phyloP scores from a whole-genome alignment of 495 filamentous ascomycete species.

The Annulohypoxylon nitens region DNA sequence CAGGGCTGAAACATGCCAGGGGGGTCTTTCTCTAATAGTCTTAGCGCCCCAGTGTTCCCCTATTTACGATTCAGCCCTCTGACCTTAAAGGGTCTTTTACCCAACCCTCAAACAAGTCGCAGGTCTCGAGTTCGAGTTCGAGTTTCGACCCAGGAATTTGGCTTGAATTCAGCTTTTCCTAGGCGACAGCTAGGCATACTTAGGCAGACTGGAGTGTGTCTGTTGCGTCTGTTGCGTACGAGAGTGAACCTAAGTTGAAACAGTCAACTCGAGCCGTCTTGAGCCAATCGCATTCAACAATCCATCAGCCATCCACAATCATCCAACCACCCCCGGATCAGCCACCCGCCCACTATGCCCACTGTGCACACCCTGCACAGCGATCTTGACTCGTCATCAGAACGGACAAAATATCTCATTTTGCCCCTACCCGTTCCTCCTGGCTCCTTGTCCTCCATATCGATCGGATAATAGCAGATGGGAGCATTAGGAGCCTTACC shows the following conservation, averaged over 20 bases:
- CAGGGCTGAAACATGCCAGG: slow-evolving; percentile 32
- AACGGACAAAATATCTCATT: slow-evolving; percentile 10
- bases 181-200: neutral
- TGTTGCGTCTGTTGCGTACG: neutral
- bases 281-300: slow-evolving; percentile 22
- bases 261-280: slow-evolving; percentile 11
- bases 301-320: neutral
- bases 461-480: slow-evolving; percentile 8
- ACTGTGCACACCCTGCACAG: slow-evolving; percentile 5
- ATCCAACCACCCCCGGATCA: slow-evolving; percentile 1
- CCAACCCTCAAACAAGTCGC: slow-evolving; percentile 27
- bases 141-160: slow-evolving; percentile 24
- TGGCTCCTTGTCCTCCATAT: neutral
- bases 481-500: slow-evolving; percentile 6
- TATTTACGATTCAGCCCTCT: slow-evolving; percentile 2
- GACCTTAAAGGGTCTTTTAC: slow-evolving; percentile 15
- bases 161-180: neutral
- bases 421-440: slow-evolving; percentile 15
- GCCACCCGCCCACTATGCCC: neutral
- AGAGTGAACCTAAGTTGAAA: slow-evolving; percentile 26
- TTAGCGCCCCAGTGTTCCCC: slow-evolving; percentile 15
- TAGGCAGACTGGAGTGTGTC: neutral
- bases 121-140: slow-evolving; percentile 33
- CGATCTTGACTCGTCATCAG: slow-evolving; percentile 15
- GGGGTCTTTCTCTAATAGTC: slow-evolving; percentile 23